phyloP scores from a whole-genome alignment of 164 flowering plant species.

The Annona squamosa region DNA sequence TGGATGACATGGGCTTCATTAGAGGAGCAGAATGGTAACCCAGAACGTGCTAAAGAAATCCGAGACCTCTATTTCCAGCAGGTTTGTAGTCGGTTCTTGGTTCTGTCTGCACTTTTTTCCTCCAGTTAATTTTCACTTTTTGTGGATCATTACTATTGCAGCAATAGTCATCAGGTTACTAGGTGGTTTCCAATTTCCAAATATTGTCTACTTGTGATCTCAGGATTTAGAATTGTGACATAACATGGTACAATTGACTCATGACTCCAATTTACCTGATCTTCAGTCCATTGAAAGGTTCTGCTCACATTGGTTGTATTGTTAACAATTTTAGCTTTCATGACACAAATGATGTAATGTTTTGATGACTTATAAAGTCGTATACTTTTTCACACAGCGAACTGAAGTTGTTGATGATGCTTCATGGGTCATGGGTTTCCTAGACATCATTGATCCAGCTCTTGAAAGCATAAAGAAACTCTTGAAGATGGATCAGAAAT shows the following conservation, averaged over 20 bases:
- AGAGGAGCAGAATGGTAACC: conserved; percentile 87
- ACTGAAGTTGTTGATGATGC: conserved; percentile 94
- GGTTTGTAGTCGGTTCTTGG: conserved; percentile 41
- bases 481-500: conserved; percentile 45
- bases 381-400: conserved; percentile 40
- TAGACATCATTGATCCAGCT: conserved; percentile 84
- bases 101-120: not conserved
- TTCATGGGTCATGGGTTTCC: conserved; percentile 84
- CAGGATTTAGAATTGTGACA: not conserved
- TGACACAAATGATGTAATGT: too few species aligned
- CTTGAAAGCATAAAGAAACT: conserved; percentile 72
- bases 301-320: too few species aligned
- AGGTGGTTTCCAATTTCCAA: not conserved
- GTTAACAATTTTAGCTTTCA: too few species aligned
- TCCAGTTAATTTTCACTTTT: not conserved
- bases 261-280: too few species aligned
- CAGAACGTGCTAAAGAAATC: conserved; percentile 86
- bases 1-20: conserved; percentile 98
- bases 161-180: not conserved
- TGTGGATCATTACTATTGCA: not conserved
- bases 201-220: not conserved
- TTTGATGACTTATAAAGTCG: too few species aligned
- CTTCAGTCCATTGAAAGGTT: too few species aligned
- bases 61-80: conserved; percentile 89
- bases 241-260: not conserved